These are phyloP conservation scores for Prunus mongolica DNA, from an alignment of 306 rosid genomes.

Conservation along the genomic window DNA sequence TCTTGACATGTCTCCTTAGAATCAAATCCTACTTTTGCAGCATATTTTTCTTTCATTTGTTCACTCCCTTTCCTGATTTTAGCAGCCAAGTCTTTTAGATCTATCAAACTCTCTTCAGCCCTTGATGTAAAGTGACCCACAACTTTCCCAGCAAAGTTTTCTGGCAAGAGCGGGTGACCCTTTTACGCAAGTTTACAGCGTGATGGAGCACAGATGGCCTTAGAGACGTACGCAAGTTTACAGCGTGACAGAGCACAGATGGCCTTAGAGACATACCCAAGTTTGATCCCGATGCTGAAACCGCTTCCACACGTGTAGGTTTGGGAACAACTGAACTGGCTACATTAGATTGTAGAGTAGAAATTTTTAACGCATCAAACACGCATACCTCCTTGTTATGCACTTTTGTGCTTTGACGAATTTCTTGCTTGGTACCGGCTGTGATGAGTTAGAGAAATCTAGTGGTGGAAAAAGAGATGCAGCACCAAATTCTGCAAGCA, in stretches of 20 bases:
- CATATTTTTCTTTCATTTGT: background rate
- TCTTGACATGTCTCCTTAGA: background rate
- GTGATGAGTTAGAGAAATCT: background rate
- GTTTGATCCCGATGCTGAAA: slow-evolving; percentile 14
- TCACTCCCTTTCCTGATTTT: slow-evolving; percentile 6
- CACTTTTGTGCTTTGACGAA: slow-evolving; percentile 6
- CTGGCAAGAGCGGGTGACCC: background rate
- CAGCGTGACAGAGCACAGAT: slow-evolving; percentile 23
- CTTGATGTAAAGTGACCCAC: background rate
- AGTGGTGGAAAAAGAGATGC: background rate
- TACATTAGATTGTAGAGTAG: slow-evolving; percentile 27
- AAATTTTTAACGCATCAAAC: slow-evolving; percentile 29
- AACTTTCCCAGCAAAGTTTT: slow-evolving; percentile 21
- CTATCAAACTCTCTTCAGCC: background rate
- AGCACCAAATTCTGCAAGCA: background rate
- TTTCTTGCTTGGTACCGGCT: background rate
- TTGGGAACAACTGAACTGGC: background rate
- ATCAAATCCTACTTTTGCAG: background rate
- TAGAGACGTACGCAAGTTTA: background rate
- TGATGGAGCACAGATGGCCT: no score
- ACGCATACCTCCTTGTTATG: slow-evolving; percentile 29
- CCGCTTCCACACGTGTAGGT: slow-evolving; percentile 37
- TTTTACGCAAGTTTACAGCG: slow-evolving; percentile 8
- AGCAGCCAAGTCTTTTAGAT: slow-evolving; percentile 2
- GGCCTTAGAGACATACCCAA: background rate